Conservation (phyloP, 176 grass and related monocot genomes). For the Avena insularis region DNA sequence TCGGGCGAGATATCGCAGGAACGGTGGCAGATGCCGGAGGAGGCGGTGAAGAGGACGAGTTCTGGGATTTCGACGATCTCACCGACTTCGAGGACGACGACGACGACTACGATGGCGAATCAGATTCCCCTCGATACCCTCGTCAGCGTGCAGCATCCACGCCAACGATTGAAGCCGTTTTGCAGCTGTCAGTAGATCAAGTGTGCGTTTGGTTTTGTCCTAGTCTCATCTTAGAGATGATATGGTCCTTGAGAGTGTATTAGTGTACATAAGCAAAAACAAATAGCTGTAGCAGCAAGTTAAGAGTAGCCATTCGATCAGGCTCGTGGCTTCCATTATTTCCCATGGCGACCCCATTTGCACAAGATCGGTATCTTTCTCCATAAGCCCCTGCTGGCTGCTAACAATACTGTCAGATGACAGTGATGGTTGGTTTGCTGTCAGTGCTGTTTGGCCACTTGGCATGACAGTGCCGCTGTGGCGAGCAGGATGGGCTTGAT, state of each 20-base stretch:
- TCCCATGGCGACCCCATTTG: constrained; percentile 1
- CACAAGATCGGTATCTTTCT: constrained; percentile 37
- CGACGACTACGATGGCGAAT: constrained; percentile 56
- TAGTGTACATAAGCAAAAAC: constrained; percentile 66
- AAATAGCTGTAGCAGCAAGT: constrained; percentile 39
- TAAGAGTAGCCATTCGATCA: constrained; percentile 32
- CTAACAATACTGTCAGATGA: constrained; percentile 29
- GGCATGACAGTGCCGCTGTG: constrained; percentile 35
- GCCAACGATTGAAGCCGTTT: constrained; percentile 47
- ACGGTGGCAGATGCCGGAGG: constrained; percentile 70
- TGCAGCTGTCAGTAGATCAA: constrained; percentile 54
- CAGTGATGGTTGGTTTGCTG: constrained; percentile 10
- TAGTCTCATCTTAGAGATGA: neutral
- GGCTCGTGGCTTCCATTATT: constrained; percentile 40
- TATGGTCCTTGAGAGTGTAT: constrained; percentile 34
- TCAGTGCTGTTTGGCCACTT: neutral
- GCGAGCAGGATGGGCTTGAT: neutral
- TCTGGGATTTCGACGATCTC: constrained; percentile 83
- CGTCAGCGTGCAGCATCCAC: constrained; percentile 66
- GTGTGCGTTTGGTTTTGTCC: constrained; percentile 2
- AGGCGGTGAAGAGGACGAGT: constrained; percentile 60
- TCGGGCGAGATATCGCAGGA: constrained; percentile 63
- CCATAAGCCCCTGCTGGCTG: neutral
- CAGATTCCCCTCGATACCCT: constrained; percentile 63
- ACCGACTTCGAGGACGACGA: constrained; percentile 60